Evolutionary conservation across 768 basidiomycete genomes (phyloP).

Genomic region (Dacryopinax primogenitus): DNA sequence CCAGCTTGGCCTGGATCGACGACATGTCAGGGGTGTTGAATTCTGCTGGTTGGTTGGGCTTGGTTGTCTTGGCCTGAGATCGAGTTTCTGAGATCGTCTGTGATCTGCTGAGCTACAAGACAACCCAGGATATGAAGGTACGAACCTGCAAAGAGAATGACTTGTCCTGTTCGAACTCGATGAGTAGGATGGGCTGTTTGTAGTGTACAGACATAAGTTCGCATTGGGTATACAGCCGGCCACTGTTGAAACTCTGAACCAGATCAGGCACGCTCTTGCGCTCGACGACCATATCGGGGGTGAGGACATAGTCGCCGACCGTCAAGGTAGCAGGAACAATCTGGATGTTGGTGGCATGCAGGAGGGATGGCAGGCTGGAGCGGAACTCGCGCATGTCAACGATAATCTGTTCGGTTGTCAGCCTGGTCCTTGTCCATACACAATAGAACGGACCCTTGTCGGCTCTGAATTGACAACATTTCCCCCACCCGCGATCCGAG

Average conservation of each 20-base stretch:
- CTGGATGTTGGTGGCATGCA: conserved; percentile 67
- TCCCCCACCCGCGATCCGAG: conserved; percentile 75
- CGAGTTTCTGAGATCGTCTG: conserved; percentile 26
- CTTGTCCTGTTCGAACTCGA: conserved; percentile 97
- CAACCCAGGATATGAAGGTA: conserved; percentile 11
- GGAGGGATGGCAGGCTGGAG: conserved; percentile 75
- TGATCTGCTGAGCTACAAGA: not conserved
- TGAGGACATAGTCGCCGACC: conserved; percentile 90
- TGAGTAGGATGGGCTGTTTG: conserved; percentile 81
- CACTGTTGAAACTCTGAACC: conserved; percentile 85
- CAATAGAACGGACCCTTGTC: conserved; percentile 37
- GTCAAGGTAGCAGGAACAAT: conserved; percentile 87
- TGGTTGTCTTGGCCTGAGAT: conserved; percentile 11
- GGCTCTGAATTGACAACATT: conserved; percentile 52
- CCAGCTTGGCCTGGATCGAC: conserved; percentile 80
- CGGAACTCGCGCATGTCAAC: conserved; percentile 97
- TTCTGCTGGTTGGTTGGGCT: conserved; percentile 17
- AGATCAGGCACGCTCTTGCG: conserved; percentile 89
- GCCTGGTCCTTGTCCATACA: not conserved
- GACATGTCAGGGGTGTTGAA: conserved; percentile 33
- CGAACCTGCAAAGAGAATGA: conserved; percentile 78
- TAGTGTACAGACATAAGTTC: conserved; percentile 95
- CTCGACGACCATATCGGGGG: conserved; percentile 92
- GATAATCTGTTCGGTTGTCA: conserved; percentile 48
- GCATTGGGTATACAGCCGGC: conserved; percentile 93